Conservation (phyloP, 176 grass and related monocot species). For the Chrysopogon serrulatus region DNA sequence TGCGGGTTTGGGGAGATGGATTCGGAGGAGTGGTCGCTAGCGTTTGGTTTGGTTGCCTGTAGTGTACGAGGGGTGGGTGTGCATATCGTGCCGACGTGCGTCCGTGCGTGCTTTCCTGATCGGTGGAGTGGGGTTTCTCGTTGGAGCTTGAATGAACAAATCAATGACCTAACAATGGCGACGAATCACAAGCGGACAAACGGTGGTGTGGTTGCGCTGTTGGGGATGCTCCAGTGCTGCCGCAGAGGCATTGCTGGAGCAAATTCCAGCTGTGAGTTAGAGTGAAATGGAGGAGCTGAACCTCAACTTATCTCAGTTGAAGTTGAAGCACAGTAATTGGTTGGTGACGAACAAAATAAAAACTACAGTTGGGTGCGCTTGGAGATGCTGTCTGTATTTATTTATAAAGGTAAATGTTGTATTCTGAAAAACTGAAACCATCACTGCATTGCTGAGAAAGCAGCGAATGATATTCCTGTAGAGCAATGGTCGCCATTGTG, state of each 20-base stretch:
- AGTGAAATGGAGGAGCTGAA: not conserved
- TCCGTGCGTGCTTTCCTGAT: not conserved
- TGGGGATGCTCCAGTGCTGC: not conserved
- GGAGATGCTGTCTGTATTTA: not conserved
- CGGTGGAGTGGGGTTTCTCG: conserved; percentile 5
- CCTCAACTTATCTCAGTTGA: not conserved
- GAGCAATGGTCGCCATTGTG: not conserved
- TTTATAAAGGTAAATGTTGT: not conserved
- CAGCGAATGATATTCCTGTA: not conserved
- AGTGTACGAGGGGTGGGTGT: not conserved
- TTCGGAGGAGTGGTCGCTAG: not conserved
- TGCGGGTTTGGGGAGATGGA: conserved; percentile 8
- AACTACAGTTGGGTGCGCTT: not conserved
- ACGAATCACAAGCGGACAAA: not conserved
- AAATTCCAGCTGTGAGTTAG: not conserved
- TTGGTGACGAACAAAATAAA: not conserved
- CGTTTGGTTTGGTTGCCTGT: not conserved
- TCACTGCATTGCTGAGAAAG: not conserved
- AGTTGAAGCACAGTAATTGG: not conserved
- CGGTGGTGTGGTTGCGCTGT: not conserved
- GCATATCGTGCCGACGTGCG: not conserved
- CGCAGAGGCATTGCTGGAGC: not conserved
- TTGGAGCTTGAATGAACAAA: not conserved
- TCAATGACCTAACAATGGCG: not conserved
- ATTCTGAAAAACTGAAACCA: not conserved